Conservation (phyloP, 2,329 filamentous ascomycete species). For the Claviceps cyperi region DNA sequence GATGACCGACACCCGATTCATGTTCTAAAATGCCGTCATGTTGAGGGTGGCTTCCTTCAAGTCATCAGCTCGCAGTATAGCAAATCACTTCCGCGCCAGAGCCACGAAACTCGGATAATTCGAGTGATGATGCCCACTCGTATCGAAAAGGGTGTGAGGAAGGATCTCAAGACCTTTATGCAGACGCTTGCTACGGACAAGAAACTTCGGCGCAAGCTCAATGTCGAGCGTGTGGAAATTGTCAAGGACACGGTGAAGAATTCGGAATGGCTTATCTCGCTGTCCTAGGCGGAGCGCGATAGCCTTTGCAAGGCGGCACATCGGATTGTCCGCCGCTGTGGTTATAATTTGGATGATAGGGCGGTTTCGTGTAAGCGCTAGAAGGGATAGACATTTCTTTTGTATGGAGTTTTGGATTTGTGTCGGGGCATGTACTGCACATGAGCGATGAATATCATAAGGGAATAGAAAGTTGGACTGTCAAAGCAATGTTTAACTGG, state of each 20-base stretch:
- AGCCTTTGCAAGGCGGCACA: neutral
- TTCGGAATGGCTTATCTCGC: constrained; percentile 1
- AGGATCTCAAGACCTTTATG: neutral
- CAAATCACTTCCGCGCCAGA: neutral
- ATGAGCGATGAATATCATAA: neutral
- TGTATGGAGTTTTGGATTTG: neutral
- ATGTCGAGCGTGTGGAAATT: neutral
- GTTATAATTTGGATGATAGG: neutral
- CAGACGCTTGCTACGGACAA: neutral
- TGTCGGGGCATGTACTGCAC: neutral
- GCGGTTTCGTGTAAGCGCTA: neutral
- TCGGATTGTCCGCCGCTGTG: neutral
- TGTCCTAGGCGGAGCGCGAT: neutral
- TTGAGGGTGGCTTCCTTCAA: constrained; percentile 2
- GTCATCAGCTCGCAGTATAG: constrained; percentile 7
- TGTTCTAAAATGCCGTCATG: constrained; percentile 6
- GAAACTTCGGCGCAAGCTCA: neutral
- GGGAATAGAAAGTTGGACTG: no score
- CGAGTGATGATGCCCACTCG: neutral
- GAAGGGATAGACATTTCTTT: neutral
- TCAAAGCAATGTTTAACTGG: no score
- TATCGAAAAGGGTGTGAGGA: neutral
- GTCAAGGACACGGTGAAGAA: neutral
- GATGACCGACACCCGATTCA: constrained; percentile 5
- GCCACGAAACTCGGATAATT: neutral